Percentiles rank a stretch among this genome's conserved stretches.
Conservation (phyloP, 257 asterid genomes). For the Solanum gandarillasii region DNA sequence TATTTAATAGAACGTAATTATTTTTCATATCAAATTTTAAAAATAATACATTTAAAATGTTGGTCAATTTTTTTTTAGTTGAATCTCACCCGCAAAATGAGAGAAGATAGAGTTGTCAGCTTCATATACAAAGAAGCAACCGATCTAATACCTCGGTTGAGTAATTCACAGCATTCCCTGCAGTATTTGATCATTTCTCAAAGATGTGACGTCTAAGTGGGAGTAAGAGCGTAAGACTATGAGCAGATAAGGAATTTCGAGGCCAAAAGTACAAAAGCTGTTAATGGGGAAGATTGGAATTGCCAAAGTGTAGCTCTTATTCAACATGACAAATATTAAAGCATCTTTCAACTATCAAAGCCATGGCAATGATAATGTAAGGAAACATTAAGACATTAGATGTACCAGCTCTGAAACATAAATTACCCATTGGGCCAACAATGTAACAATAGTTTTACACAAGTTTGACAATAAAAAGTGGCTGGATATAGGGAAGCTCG, state of each 20-base stretch:
- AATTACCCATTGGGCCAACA: neutral
- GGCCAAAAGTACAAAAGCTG: neutral
- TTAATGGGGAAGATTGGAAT: neutral
- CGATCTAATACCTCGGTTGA: neutral
- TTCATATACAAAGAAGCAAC: neutral
- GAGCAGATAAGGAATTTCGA: neutral
- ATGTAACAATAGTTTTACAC: neutral
- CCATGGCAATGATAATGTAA: neutral
- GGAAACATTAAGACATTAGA: neutral
- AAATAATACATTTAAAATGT: neutral
- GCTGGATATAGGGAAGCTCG: neutral
- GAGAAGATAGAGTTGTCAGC: neutral
- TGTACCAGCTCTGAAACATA: neutral
- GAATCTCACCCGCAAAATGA: neutral
- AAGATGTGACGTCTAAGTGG: neutral
- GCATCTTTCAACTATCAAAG: neutral
- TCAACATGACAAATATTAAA: neutral
- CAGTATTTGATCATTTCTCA: neutral
- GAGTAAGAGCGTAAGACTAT: neutral
- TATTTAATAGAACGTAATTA: neutral
- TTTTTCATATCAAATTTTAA: neutral
- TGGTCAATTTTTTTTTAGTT: neutral
- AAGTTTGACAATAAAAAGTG: neutral
- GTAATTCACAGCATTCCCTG: neutral
- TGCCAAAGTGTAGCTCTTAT: neutral